These are phyloP conservation scores for Quercus rubra DNA, from an alignment of 306 rosid species.

Conservation along the genomic window DNA sequence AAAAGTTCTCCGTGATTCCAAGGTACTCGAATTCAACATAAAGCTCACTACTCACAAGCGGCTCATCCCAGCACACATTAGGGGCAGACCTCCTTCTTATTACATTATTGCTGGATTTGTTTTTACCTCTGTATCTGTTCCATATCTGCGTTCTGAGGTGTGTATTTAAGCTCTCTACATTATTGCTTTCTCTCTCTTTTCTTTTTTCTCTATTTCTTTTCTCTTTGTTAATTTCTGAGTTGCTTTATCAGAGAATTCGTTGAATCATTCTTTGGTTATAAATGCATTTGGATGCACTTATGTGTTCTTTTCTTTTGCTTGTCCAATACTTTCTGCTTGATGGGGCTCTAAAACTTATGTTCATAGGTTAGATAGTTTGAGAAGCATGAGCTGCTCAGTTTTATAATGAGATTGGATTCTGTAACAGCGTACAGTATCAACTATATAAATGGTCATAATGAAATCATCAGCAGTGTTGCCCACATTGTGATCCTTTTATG, in stretches of 20 bases:
- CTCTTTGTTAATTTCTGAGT: not conserved
- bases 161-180: slow-evolving; percentile 17
- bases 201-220: not conserved
- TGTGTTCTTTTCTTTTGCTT: not conserved
- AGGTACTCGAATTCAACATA: slow-evolving; percentile 52
- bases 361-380: not conserved
- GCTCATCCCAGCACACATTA: slow-evolving; percentile 87
- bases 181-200: not conserved
- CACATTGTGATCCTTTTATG: not conserved
- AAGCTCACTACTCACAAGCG: slow-evolving; percentile 65
- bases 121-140: slow-evolving; percentile 79
- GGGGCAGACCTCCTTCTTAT: slow-evolving; percentile 91
- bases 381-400: not conserved
- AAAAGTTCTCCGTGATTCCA: slow-evolving; percentile 48
- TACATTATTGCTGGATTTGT: slow-evolving; percentile 95
- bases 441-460: not conserved
- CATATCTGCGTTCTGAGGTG: slow-evolving; percentile 99
- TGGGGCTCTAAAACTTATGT: not conserved
- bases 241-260: not conserved
- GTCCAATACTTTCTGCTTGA: not conserved
- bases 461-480: not conserved
- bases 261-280: not conserved
- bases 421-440: not conserved
- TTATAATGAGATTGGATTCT: not conserved
- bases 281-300: not conserved